A percentile compares a stretch with the other conserved stretches of the same genome.
phyloP scores from a whole-genome alignment of 2,329 filamentous ascomycete genomes.

The Pseudocercospora macadamiae region DNA sequence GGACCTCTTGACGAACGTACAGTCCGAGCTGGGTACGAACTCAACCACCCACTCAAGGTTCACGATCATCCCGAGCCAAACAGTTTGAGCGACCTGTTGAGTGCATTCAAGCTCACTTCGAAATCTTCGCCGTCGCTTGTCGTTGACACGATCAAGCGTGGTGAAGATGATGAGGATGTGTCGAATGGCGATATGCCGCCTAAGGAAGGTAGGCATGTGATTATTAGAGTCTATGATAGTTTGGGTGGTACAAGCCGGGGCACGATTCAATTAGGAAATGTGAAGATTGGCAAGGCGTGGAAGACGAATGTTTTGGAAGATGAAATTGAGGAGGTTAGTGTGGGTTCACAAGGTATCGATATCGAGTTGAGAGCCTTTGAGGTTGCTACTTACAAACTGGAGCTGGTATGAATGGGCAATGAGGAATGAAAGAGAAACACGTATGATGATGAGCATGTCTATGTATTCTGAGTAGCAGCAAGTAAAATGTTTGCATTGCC shows the following conservation, averaged over 20 bases:
- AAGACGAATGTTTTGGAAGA: constrained; percentile 92
- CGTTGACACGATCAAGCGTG: constrained; percentile 88
- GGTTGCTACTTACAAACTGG: constrained; percentile 42
- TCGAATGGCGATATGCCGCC: constrained; percentile 56
- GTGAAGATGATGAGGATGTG: constrained; percentile 62
- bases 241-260: constrained; percentile 80
- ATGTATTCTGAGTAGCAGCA: not conserved
- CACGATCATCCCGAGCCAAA: constrained; percentile 44
- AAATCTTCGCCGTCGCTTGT: constrained; percentile 57
- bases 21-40: constrained; percentile 81
- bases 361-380: constrained; percentile 45
- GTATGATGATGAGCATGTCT: not conserved
- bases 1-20: constrained; percentile 73
- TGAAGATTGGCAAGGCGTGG: constrained; percentile 74
- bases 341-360: constrained; percentile 46
- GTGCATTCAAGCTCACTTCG: constrained; percentile 65
- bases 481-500: no score
- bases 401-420: constrained; percentile 33
- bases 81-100: constrained; percentile 39
- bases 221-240: constrained; percentile 85
- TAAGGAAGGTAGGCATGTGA: constrained; percentile 71
- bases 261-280: constrained; percentile 64
- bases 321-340: constrained; percentile 67
- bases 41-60: constrained; percentile 78
- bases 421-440: not conserved